Conservation (phyloP, 139 green algal species). For the Tetradesmus lagerheimii region DNA sequence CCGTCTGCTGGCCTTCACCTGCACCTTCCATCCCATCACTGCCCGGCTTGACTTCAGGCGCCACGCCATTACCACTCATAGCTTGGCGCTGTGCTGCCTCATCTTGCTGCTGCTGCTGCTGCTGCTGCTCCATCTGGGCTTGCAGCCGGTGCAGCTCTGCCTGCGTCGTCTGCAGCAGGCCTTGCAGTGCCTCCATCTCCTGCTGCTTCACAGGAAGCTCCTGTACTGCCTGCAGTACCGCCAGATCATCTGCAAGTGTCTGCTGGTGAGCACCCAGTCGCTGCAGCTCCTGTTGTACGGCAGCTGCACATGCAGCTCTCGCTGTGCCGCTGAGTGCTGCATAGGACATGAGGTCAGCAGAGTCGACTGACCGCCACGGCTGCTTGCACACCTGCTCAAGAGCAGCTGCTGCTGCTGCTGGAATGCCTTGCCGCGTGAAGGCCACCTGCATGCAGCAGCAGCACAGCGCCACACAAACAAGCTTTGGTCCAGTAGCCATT, state of each 20-base stretch:
- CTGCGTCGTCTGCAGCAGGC: background rate
- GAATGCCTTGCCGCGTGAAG: slow-evolving; percentile 2
- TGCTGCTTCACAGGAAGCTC: background rate
- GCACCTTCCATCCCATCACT: background rate
- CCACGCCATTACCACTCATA: background rate
- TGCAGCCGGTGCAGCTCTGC: background rate
- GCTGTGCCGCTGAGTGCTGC: background rate
- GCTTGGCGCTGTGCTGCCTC: background rate
- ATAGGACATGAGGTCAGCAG: background rate
- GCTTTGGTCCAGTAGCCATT: background rate
- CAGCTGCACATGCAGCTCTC: background rate
- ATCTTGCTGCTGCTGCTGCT: background rate
- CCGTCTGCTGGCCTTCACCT: background rate
- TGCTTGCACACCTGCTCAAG: slow-evolving; percentile 1
- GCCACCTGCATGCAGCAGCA: slow-evolving; percentile 10
- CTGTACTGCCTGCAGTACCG: background rate
- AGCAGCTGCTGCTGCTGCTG: slow-evolving; percentile 3
- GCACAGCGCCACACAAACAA: background rate
- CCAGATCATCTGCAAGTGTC: background rate
- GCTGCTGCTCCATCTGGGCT: background rate
- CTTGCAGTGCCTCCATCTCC: background rate
- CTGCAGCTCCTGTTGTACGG: background rate
- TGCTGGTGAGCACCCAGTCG: background rate
- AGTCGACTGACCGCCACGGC: background rate
- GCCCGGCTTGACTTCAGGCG: background rate